Evolutionary conservation across 306 rosid genomes (phyloP).

Genomic region (Delonix regia): DNA sequence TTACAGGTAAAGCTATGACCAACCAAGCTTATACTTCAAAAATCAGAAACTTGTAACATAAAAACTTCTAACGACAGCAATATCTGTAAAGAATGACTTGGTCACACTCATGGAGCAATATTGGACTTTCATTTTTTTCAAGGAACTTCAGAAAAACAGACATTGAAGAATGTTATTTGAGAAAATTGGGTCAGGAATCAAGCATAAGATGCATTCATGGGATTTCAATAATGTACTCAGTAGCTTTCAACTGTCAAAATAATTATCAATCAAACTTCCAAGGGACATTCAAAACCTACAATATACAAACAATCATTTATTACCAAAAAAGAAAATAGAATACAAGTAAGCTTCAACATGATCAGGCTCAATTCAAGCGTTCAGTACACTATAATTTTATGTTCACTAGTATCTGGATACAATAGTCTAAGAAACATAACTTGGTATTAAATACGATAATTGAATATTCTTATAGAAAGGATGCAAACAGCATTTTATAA

Average conservation of each 20-base stretch:
- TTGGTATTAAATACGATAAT: too few species aligned
- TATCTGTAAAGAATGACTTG: neutral
- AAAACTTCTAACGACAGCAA: neutral
- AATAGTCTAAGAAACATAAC: too few species aligned
- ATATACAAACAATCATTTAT: neutral
- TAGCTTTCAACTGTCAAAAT: constrained; percentile 2
- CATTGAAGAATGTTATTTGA: neutral
- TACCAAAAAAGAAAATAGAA: too few species aligned
- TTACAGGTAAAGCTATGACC: neutral
- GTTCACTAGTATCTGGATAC: too few species aligned
- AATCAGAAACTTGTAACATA: neutral
- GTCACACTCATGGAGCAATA: neutral
- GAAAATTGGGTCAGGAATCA: neutral
- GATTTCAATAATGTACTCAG: constrained; percentile 10
- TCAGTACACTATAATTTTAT: too few species aligned
- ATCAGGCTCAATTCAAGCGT: neutral
- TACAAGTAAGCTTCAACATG: neutral
- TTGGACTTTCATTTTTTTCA: neutral
- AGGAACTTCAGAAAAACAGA: too few species aligned
- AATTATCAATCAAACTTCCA: neutral
- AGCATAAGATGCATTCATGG: neutral
- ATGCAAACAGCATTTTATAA: too few species aligned
- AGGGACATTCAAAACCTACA: neutral
- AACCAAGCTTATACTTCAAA: neutral
- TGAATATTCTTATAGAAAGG: too few species aligned